Evolutionary conservation across 352 stramenopile species (phyloP), one percentile per base, ranked within the genome.

Genomic region (Phytophthora ramorum): DNA sequence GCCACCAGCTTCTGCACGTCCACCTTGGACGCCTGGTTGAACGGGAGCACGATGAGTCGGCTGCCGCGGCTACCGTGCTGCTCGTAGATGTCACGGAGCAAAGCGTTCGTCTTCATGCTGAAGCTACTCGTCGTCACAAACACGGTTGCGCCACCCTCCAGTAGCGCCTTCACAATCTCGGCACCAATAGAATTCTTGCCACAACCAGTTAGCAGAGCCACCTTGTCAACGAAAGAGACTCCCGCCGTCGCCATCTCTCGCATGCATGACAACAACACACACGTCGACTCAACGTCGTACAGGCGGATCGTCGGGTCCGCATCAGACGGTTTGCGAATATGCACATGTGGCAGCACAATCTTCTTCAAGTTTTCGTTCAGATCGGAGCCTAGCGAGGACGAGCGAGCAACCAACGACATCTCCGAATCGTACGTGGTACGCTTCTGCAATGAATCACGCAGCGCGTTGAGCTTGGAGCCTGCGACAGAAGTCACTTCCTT

Each of bases 81-180:
- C 67, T 97, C 87, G 66, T 95, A 97, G 40, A 95, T 91, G 43
- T 78, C 73, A 14, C 83, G 88, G 77, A 97, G 96, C 10, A 88
- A 41, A 0, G 52, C 48, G 2, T 83, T 80, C 9, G 81, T 85
- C 37, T 77, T 72, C 48, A 66, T 69, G 30, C 76, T 81, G 52
- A 94, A 95, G 71, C 79, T 94, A 50, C 83, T 93, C n/a, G 88
- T 95, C 9, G 90, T 95, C 69, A 88, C 85, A 19, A 97, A 90
- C 51, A 97, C 85, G 1, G 82, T 95, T 2, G 90, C 88, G 12
- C 90, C 90, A 61, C 90, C 90, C 66, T 96, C 85, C 13, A 97
- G 65, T 26, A 97, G 79, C 10, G 90, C 69, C 75, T 93, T 95
- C 22, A 96, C 85, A 4, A 97, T 71, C 58, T 96, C 87, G 0